Percentiles rank a stretch among this genome's conserved stretches.
Conservation (phyloP, 129 eudicot genomes). For the Helianthus annuus region HanXRQr2.0-SUNRISE NC_035433.2:126900973-126901472, state of each 20-base stretch:
- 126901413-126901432: slow-evolving; percentile 93
- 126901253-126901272: slow-evolving; percentile 74
- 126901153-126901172: slow-evolving; percentile 64
- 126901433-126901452: slow-evolving; percentile 91
- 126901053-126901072: slow-evolving; percentile 58
- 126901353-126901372: slow-evolving; percentile 41
- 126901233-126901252: slow-evolving; percentile 78
- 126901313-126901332: slow-evolving; percentile 21
- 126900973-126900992: background rate
- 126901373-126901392: slow-evolving; percentile 81
- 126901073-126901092: slow-evolving; percentile 83
- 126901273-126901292: slow-evolving; percentile 38
- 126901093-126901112: slow-evolving; percentile 77
- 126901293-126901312: slow-evolving; percentile 6
- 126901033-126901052: slow-evolving; percentile 18
- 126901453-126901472: slow-evolving; percentile 86
- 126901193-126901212: slow-evolving; percentile 87
- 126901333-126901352: background rate
- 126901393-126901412: slow-evolving; percentile 93
- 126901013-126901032: background rate
- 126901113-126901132: slow-evolving; percentile 48
- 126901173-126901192: slow-evolving; percentile 79
- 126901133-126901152: slow-evolving; percentile 67
- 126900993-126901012: slow-evolving; percentile 17
- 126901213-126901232: slow-evolving; percentile 76